Percentiles rank a stretch among this genome's conserved stretches.
Evolutionary conservation across 2,329 filamentous ascomycete species (phyloP).

Genomic region (Pezicula radicicola): DNA sequence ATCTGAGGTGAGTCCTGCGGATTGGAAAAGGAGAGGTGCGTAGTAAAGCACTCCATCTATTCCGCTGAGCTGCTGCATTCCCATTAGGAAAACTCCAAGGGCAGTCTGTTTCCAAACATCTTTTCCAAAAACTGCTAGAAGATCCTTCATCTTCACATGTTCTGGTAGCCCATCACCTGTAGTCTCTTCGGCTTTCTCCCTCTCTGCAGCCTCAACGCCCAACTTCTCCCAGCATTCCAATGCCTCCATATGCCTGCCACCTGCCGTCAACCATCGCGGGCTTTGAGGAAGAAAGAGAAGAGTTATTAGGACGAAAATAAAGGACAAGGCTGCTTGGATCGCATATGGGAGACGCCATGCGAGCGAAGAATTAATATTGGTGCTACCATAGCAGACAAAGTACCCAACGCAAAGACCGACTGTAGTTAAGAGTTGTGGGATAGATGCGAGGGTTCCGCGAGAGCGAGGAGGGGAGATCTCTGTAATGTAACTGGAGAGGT

Average conservation of each 20-base stretch:
- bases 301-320: conserved; percentile 32
- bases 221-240: conserved; percentile 30
- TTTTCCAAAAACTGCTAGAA: conserved; percentile 30
- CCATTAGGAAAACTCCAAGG: conserved; percentile 54
- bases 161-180: not conserved
- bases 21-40: conserved; percentile 55
- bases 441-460: conserved; percentile 47
- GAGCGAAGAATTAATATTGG: conserved; percentile 40
- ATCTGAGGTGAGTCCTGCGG: conserved; percentile 52
- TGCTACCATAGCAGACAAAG: conserved; percentile 57
- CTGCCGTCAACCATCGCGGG: conserved; percentile 52
- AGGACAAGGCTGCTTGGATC: conserved; percentile 39
- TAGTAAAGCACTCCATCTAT: conserved; percentile 65
- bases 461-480: conserved; percentile 53
- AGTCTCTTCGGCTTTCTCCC: conserved; percentile 20
- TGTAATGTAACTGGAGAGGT: conserved; percentile 43
- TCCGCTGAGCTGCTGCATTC: conserved; percentile 57
- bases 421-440: conserved; percentile 50
- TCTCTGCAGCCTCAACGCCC: conserved; percentile 18
- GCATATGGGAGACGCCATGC: conserved; percentile 57
- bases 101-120: conserved; percentile 44
- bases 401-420: conserved; percentile 52
- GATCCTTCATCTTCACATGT: conserved; percentile 14
- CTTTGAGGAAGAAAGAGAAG: conserved; percentile 49
- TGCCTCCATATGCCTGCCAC: conserved; percentile 45